Conservation (phyloP, 2,329 filamentous ascomycete species). For the Clonostachys chloroleuca region DNA sequence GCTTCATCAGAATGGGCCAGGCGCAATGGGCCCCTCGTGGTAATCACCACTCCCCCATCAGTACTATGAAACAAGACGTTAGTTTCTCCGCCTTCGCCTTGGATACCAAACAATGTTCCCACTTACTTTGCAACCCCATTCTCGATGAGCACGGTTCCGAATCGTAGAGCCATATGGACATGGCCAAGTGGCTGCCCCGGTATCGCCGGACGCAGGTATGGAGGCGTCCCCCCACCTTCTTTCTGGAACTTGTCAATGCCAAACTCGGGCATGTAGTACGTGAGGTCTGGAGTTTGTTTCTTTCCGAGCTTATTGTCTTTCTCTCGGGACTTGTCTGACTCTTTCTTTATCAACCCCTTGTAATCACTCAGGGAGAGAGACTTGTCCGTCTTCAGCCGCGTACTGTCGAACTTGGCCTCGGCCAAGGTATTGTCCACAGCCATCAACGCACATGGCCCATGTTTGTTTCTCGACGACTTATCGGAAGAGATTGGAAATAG, state of each 20-base stretch:
- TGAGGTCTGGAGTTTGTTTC: too few relatives aligned
- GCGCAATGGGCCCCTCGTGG: constrained; percentile 9
- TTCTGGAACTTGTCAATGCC: too few relatives aligned
- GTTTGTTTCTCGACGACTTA: too few relatives aligned
- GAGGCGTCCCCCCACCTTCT: constrained; percentile 7
- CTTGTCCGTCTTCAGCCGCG: not conserved
- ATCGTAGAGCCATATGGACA: constrained; percentile 30
- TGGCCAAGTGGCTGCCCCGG: constrained; percentile 26
- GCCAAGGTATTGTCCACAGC: constrained; percentile 12
- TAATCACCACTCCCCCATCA: constrained; percentile 15
- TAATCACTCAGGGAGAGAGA: not conserved
- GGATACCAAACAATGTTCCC: rapidly evolving
- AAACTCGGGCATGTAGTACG: too few relatives aligned
- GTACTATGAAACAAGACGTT: constrained; percentile 6
- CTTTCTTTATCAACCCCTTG: too few relatives aligned
- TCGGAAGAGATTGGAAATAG: not conserved
- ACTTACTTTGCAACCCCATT: constrained; percentile 30
- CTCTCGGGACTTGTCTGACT: not conserved
- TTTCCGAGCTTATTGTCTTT: constrained; percentile 3
- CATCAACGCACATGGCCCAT: constrained; percentile 4
- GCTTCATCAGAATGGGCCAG: constrained; percentile 8
- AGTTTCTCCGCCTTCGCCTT: not conserved
- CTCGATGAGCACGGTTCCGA: constrained; percentile 32
- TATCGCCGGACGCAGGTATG: constrained; percentile 19
- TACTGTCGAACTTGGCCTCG: constrained; percentile 12